Evolutionary conservation across 2,329 filamentous ascomycete genomes (phyloP).

Genomic region (Akanthomyces dipterigenus): DNA sequence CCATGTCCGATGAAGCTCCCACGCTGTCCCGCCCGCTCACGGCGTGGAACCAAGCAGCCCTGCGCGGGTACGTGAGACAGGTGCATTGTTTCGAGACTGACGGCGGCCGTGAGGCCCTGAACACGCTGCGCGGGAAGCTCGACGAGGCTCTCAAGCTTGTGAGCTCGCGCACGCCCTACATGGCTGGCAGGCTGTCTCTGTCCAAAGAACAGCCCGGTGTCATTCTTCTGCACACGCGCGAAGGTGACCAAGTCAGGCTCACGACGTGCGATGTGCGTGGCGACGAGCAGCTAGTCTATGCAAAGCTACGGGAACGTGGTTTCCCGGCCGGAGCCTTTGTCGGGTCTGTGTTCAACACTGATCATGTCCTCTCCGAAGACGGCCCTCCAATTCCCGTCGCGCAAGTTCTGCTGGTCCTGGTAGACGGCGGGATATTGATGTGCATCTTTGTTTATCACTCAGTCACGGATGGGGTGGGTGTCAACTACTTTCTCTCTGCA

Average conservation of each 20-base stretch:
- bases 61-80: constrained; percentile 16
- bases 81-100: constrained; percentile 15
- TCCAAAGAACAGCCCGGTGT: neutral
- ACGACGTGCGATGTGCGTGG: neutral
- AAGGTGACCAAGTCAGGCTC: neutral
- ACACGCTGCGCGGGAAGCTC: constrained; percentile 8
- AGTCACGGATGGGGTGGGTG: constrained; percentile 34
- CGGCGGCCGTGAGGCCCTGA: neutral
- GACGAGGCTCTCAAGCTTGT: neutral
- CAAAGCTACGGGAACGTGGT: constrained; percentile 19
- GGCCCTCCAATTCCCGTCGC: constrained; percentile 27
- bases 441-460: constrained; percentile 36
- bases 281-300: constrained; percentile 15
- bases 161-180: constrained; percentile 2
- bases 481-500: constrained; percentile 31
- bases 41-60: constrained; percentile 16
- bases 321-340: constrained; percentile 27
- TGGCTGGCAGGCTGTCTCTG: constrained; percentile 3
- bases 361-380: constrained; percentile 10
- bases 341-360: constrained; percentile 18
- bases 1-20: neutral
- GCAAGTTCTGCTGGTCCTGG: constrained; percentile 31
- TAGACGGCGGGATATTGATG: constrained; percentile 33
- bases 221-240: neutral
- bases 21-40: constrained; percentile 4